Evolutionary conservation across 1,139 yeast genomes (phyloP), one percentile per base, ranked within the genome.

Genomic region (Pichia sorboxylosa): DNA sequence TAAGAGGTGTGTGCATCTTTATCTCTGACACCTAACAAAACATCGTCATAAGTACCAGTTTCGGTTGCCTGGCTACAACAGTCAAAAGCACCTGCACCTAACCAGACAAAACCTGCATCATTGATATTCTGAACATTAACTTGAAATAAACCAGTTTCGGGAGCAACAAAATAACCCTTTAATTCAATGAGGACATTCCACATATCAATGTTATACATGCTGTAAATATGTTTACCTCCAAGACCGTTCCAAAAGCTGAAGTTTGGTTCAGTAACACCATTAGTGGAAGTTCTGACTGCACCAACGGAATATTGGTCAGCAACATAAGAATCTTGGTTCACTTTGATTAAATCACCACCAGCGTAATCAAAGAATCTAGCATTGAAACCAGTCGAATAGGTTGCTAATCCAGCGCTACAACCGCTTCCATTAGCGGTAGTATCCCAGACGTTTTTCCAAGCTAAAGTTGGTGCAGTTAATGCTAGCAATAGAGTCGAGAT

Each of bases 11-110:
- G 14, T n/a, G 29, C 10, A 14, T 15, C 28, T 13, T 21, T 26
- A 21, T 9, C 13, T 21, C 33, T 26, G 13, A 20, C 15, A 26
- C 22, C 27, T 6, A 31, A 6, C 6, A 31, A 17, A 17, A 31
- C 20, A 26, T 27, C 30, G 17, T 17, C 19, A 8, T 21, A 27
- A 11, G 33, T 17, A 7, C 22, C 22, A 11, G 14, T 4, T 13
- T 14, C 13, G 7, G 14, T 17, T 14, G 16, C 21, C 27, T 31
- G 33, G 13, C 30, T 17, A 35, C 58, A 54, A 39, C 58, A 51
- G 13, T 32, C 43, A 21, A 53, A 49, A 2, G 52, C 56, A 27
- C 39, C 42, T 18, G 30, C 33, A 17, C 55, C 57, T 26, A 53
- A 27, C 28, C 41, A 40, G 2, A 51, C 35, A 35, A 40, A 36